Base-by-base conservation (phyloP, 192 early-diverging fungal genomes). In the Coemansia sp. region DNA sequence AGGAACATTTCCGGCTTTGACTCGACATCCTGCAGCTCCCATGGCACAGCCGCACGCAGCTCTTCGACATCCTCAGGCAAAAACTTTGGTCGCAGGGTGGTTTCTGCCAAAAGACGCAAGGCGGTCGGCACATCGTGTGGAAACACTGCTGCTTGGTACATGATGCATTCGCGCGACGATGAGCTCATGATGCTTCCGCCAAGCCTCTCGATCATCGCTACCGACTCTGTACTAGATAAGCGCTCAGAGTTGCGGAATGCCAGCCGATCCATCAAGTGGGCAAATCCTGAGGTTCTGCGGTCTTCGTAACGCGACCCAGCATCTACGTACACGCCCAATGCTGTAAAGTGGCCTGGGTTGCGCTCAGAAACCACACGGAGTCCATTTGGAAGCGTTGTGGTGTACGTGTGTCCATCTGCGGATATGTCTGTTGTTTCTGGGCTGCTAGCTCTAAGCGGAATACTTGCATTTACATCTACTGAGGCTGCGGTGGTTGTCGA, bases 111-210 rank as follows among this genome's bases (percentile, higher is more conserved):
- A 20, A 95, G 79, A 13, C 84, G 64, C 43, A 96, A 54, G n/a
- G 93, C 88, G 17, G 86, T 81, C 1, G 81, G 72, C 20, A 95
- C 68, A 77, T 97, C 94, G 67, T 93, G 87, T 5, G 86, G 88
- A 71, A 99, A 95, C 22, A 99, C 89, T 7, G 93, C 89, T 7
- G 92, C 90, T 73, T 96, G 95, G 75, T 97, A 99, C 89, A 95
- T 94, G 79, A 99, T 95, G 59, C 91, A 86, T 74, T 99, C 97
- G 39, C 95, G 89, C 20, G 93, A 91, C 53, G 90, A 90, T 17
- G 94, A 92, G 64, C 95, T 91, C 85, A 92, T 89, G 14, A 97
- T 87, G 55, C 94, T 95, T 16, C 94, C 95, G 12, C 97, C 95
- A 16, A 97, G 81, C 42, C 88, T 86, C 67, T 97, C 97, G 51